Evolutionary conservation across 306 rosid genomes (phyloP).

Genomic region (Arachis hypogaea): DNA sequence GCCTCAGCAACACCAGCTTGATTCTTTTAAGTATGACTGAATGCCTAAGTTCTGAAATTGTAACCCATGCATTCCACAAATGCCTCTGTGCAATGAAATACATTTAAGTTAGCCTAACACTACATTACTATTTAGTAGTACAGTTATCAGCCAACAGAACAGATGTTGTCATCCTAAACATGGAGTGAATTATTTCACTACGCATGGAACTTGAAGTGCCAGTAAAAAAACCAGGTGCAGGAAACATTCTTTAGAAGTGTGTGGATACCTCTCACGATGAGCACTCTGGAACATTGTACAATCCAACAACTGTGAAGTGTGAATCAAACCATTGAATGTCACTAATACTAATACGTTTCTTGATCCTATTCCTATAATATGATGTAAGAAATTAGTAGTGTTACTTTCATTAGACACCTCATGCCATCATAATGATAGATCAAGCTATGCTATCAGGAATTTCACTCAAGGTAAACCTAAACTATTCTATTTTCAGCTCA

Average conservation of each 20-base stretch:
- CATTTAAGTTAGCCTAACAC: slow-evolving; percentile 34
- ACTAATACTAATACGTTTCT: slow-evolving; percentile 5
- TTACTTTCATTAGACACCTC: slow-evolving; percentile 24
- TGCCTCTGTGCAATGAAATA: slow-evolving; percentile 69
- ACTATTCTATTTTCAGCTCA: slow-evolving; percentile 12
- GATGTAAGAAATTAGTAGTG: slow-evolving; percentile 4
- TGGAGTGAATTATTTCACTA: slow-evolving; percentile 9
- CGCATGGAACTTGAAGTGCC: slow-evolving; percentile 2
- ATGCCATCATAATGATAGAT: background rate
- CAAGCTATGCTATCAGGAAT: slow-evolving; percentile 11
- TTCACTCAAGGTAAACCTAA: slow-evolving; percentile 8
- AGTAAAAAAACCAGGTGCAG: slow-evolving; percentile 15
- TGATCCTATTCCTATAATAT: slow-evolving; percentile 32
- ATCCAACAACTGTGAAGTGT: slow-evolving; percentile 19
- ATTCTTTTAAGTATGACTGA: slow-evolving; percentile 94
- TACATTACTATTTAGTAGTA: slow-evolving; percentile 36
- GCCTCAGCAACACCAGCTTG: slow-evolving; percentile 89
- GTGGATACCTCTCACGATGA: slow-evolving; percentile 26
- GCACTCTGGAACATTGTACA: slow-evolving; percentile 29
- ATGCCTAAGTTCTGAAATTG: slow-evolving; percentile 93
- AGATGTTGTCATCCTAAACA: slow-evolving; percentile 27
- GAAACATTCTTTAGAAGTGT: slow-evolving; percentile 28
- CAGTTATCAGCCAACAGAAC: slow-evolving; percentile 21
- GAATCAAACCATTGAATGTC: slow-evolving; percentile 18
- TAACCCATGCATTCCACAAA: slow-evolving; percentile 98